These are phyloP conservation scores for Pyrenophora graminea DNA, from an alignment of 2,329 filamentous ascomycete genomes.

Conservation along the genomic window DNA sequence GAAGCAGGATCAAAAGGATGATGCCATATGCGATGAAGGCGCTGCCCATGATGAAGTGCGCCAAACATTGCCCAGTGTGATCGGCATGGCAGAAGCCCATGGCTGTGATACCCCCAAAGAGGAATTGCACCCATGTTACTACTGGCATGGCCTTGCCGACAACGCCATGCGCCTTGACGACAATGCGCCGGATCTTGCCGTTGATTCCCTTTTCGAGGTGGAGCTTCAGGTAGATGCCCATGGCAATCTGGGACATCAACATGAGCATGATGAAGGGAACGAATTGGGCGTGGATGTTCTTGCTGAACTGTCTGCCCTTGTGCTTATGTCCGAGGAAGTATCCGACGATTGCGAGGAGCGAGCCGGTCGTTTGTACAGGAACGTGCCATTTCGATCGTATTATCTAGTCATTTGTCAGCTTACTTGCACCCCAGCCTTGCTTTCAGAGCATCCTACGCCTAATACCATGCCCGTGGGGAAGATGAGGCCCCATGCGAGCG, in stretches of 20 bases:
- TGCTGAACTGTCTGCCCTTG: conserved; percentile 80
- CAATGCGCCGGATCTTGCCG: conserved; percentile 71
- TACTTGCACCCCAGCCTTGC: background rate
- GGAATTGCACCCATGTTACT: conserved; percentile 87
- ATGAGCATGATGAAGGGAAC: conserved; percentile 80
- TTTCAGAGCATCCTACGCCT: conserved; percentile 63
- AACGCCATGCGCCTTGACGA: conserved; percentile 76
- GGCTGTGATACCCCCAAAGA: conserved; percentile 91
- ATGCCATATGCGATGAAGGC: conserved; percentile 96
- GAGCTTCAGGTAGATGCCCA: conserved; percentile 86
- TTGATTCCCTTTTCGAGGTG: conserved; percentile 86
- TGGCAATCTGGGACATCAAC: conserved; percentile 72
- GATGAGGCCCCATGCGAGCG: conserved; percentile 83
- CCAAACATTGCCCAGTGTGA: conserved; percentile 87
- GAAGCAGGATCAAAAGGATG: conserved; percentile 78
- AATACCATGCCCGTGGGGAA: conserved; percentile 96
- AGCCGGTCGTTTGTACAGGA: conserved; percentile 77
- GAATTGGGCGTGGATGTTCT: conserved; percentile 74
- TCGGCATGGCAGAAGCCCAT: conserved; percentile 92
- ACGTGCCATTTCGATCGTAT: conserved; percentile 93
- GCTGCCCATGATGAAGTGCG: conserved; percentile 98
- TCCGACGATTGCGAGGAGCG: conserved; percentile 75
- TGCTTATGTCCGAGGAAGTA: conserved; percentile 93
- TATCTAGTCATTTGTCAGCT: conserved; percentile 61
- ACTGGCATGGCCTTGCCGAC: conserved; percentile 87